phyloP scores from a whole-genome alignment of 192 early-diverging fungal genomes.

The Rhizoclosmatium sp. region DNA sequence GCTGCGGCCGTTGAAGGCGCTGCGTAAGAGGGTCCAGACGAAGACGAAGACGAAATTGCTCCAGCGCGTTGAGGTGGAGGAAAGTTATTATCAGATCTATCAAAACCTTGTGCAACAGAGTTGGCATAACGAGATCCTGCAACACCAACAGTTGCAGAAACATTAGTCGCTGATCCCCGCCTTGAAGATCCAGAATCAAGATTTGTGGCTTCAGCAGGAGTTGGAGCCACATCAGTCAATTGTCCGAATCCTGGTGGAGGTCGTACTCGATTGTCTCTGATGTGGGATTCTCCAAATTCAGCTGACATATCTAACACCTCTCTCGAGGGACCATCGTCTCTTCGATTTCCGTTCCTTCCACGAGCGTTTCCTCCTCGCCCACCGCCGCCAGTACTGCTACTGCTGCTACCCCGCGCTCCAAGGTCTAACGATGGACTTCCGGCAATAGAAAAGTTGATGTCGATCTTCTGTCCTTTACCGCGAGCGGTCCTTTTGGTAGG shows the following conservation, averaged over 20 bases:
- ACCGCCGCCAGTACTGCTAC: conserved; percentile 9
- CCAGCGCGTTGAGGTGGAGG: conserved; percentile 30
- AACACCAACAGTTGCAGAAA: conserved; percentile 12
- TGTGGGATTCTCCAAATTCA: conserved; percentile 5
- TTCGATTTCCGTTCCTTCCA: conserved; percentile 13
- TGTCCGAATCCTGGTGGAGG: conserved; percentile 58
- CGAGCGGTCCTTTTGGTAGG: conserved; percentile 21
- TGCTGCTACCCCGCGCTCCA: neutral
- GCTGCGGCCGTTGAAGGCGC: neutral
- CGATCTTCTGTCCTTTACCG: conserved; percentile 48
- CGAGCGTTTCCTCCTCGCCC: neutral
- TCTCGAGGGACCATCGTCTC: neutral
- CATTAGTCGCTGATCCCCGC: neutral
- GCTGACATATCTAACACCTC: neutral
- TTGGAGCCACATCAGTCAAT: conserved; percentile 35
- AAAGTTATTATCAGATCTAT: conserved; percentile 26
- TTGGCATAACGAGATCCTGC: conserved; percentile 18
- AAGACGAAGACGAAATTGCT: conserved; percentile 10
- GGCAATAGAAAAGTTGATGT: conserved; percentile 50
- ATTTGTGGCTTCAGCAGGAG: conserved; percentile 26
- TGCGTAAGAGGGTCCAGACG: neutral
- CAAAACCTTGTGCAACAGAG: neutral
- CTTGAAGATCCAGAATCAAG: neutral
- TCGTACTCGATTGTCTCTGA: conserved; percentile 32
- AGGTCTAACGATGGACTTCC: conserved; percentile 42